These are phyloP conservation scores for Trichomonascaceae sp. DNA, from an alignment of 1,139 yeast species.

Conservation along the genomic window DNA sequence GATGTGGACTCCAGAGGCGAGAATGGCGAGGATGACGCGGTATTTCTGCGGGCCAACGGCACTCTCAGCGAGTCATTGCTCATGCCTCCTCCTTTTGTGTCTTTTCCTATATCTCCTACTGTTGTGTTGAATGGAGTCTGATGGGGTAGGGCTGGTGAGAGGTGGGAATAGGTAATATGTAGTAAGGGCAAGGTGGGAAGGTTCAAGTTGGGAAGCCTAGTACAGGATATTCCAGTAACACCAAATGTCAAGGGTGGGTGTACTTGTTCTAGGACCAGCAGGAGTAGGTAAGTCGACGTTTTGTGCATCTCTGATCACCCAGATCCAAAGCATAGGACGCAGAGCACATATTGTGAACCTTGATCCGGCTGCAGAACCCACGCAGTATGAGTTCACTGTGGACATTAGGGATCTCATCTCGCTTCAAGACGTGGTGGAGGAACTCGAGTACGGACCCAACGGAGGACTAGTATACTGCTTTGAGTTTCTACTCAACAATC, in stretches of 20 bases:
- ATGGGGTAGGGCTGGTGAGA: too few relatives aligned
- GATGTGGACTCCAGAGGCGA: conserved; percentile 11
- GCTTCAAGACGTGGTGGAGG: conserved; percentile 94
- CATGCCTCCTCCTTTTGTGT: too few relatives aligned
- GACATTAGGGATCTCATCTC: conserved; percentile 88
- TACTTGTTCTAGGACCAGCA: conserved; percentile 93
- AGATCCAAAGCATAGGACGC: conserved; percentile 84
- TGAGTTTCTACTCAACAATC: conserved; percentile 66
- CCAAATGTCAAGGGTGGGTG: conserved; percentile 97
- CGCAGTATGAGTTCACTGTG: conserved; percentile 79
- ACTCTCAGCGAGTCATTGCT: too few relatives aligned
- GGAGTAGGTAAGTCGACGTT: conserved; percentile 89
- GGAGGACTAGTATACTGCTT: conserved; percentile 92
- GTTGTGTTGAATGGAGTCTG: too few relatives aligned
- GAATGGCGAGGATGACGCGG: conserved; percentile 5
- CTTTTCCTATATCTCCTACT: too few relatives aligned
- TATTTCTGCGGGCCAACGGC: not conserved
- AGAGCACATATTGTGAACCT: conserved; percentile 88
- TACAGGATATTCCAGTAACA: too few relatives aligned
- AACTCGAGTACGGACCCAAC: conserved; percentile 85
- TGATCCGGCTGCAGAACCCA: conserved; percentile 96
- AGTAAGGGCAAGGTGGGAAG: too few relatives aligned
- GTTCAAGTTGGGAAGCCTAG: too few relatives aligned
- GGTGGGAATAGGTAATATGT: too few relatives aligned
- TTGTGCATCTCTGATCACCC: conserved; percentile 74